Evolutionary conservation across 768 basidiomycete species (phyloP), one percentile per base, ranked within the genome.

Genomic region (Amanita subjunquillea): DNA sequence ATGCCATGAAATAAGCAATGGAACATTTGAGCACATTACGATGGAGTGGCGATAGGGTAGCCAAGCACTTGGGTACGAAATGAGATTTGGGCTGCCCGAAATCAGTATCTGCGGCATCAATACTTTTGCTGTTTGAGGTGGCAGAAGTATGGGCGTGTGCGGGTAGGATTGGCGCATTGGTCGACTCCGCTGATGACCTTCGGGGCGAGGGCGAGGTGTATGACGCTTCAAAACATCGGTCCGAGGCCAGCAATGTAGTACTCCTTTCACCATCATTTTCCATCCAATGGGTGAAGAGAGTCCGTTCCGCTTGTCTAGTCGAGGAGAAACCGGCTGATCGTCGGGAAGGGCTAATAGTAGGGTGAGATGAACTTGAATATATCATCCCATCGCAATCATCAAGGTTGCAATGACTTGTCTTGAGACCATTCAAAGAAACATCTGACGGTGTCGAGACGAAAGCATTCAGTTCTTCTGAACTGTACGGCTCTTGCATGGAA

Each of bases 11-110:
- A 67, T 99, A 99, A 0, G 94, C 88, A 15, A 97, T 71, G 2
- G 84, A 77, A 69, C 96, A 99, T 69, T 98, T 97, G 57, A 95
- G 67, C 41, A 96, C 79, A 61, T 89, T 91, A 38, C 79, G 77
- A 53, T 82, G 68, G 34, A 85, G 57, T 10, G 66, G 52, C 39
- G 52, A 38, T 10, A 48, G 32, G 40, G 10, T 37, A 10, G 13
- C 2, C 27, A 27, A 27, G 23, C 15, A 15, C 22, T 27, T 27
- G 15, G 5, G 37, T 7, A 22, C 41, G 37, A 6, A 30, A 29
- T 29, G 2, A 48, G 20, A 1, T 37, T 36, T 17, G 9, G 34
- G 47, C 27, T 0, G 23, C 25, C 44, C 20, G 9, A 32, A 23
- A 34, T 9, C 20, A 37, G 20, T 13, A 32, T 38, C 34, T 37